These are phyloP conservation scores for Fagus crenata DNA, from an alignment of 306 rosid species.

Conservation along the genomic window DNA sequence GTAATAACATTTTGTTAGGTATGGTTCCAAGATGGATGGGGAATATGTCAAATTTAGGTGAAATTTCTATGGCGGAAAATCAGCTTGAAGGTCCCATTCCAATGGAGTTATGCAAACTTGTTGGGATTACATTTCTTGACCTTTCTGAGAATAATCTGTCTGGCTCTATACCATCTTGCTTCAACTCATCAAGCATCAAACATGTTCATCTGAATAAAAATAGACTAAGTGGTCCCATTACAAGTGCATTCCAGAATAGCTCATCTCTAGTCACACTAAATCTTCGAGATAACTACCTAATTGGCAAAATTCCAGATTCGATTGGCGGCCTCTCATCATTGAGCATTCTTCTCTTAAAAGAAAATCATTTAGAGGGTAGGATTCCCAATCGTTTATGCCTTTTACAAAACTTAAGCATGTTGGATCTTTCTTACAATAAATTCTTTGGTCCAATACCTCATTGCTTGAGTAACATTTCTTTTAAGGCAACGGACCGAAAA, in stretches of 20 bases:
- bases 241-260: neutral
- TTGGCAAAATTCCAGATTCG: neutral
- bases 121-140: neutral
- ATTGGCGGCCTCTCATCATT: neutral
- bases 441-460: neutral
- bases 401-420: neutral
- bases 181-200: neutral
- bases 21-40: slow-evolving; percentile 5
- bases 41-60: neutral
- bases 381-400: neutral
- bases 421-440: neutral
- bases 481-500: neutral
- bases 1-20: neutral
- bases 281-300: neutral
- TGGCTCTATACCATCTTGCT: neutral
- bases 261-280: neutral
- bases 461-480: neutral
- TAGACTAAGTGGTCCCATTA: neutral
- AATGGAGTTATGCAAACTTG: neutral
- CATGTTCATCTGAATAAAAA: neutral
- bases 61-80: neutral
- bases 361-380: neutral
- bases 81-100: neutral
- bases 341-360: neutral
- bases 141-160: neutral